phyloP scores from a whole-genome alignment of 225 moss, liverwort and hornwort genomes.

The Anthoceros angustus region DNA sequence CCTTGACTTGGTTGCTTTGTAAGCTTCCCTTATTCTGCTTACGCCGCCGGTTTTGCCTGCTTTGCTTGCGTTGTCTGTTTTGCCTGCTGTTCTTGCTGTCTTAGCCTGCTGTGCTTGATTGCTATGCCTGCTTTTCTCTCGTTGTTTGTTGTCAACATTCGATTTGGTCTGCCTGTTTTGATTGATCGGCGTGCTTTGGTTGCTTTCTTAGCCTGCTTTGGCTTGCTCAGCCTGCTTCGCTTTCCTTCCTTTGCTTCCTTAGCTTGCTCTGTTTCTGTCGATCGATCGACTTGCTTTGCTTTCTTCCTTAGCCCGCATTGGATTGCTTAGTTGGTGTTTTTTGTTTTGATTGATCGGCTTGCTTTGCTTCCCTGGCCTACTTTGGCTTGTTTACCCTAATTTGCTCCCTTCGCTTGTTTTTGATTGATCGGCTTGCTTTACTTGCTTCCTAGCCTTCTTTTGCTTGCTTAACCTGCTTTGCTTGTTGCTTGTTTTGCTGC shows the following conservation, averaged over 20 bases:
- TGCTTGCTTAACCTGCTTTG: neutral
- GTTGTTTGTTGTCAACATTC: neutral
- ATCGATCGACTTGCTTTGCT: neutral
- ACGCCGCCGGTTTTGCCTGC: too few relatives aligned
- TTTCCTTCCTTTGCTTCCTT: neutral
- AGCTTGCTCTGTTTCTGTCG: too few relatives aligned
- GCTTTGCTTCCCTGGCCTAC: neutral
- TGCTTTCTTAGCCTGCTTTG: neutral
- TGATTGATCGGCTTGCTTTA: neutral
- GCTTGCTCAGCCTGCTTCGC: neutral
- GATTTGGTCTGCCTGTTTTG: neutral
- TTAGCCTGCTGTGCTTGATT: neutral
- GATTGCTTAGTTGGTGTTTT: too few relatives aligned
- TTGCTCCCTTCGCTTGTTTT: too few relatives aligned
- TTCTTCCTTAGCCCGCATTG: neutral
- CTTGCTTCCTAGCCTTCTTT: too few relatives aligned
- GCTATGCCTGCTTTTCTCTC: too few relatives aligned
- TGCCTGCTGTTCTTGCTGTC: neutral
- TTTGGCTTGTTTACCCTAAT: neutral
- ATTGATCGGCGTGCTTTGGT: neutral
- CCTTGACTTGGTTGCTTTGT: neutral
- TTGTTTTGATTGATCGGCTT: too few relatives aligned
- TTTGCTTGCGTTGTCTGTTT: neutral
- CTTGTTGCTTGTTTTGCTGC: too few relatives aligned
- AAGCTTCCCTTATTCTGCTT: too few relatives aligned